Percentiles rank a stretch among this genome's conserved stretches.
Conservation (phyloP, 1,284 basidiomycete genomes). For the Pseudozyma hubeiensis region DNA sequence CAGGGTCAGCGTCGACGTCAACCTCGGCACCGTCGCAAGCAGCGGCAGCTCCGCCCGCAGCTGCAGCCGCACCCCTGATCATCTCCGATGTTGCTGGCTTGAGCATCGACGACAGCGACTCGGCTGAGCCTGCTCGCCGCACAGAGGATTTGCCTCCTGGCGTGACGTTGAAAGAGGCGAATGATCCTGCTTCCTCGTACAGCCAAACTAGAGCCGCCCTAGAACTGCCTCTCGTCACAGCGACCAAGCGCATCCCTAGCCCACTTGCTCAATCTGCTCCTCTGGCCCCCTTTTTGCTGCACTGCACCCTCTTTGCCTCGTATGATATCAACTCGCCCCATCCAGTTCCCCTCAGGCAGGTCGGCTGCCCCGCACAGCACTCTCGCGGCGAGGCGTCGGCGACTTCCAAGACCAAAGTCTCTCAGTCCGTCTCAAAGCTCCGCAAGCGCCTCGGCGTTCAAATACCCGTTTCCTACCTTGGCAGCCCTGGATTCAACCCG, state of each 20-base stretch:
- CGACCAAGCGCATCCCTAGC: constrained; percentile 9
- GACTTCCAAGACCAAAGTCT: constrained; percentile 19
- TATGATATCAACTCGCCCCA: constrained; percentile 29
- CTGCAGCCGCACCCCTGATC: not conserved
- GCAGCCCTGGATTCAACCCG: constrained; percentile 14
- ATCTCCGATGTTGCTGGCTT: not conserved
- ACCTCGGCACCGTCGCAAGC: not conserved
- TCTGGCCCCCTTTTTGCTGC: constrained; percentile 30
- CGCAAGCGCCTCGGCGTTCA: constrained; percentile 41
- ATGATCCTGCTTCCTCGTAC: constrained; percentile 18
- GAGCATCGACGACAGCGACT: not conserved
- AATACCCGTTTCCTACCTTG: constrained; percentile 35
- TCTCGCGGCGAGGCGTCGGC: constrained; percentile 21
- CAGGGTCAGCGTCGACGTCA: not conserved
- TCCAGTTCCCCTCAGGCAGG: constrained; percentile 19
- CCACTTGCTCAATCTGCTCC: constrained; percentile 18
- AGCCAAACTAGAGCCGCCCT: constrained; percentile 19
- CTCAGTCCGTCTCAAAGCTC: constrained; percentile 22
- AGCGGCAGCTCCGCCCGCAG: not conserved
- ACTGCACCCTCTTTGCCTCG: constrained; percentile 44
- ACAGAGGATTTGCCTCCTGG: constrained; percentile 11
- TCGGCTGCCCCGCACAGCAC: constrained; percentile 35
- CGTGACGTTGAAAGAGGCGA: constrained; percentile 20
- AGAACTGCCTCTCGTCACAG: constrained; percentile 21
- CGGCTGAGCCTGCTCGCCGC: not conserved